Evolutionary conservation across 2,329 filamentous ascomycete genomes (phyloP), one percentile per base, ranked within the genome.

Genomic region (Exophiala aquamarina): DNA sequence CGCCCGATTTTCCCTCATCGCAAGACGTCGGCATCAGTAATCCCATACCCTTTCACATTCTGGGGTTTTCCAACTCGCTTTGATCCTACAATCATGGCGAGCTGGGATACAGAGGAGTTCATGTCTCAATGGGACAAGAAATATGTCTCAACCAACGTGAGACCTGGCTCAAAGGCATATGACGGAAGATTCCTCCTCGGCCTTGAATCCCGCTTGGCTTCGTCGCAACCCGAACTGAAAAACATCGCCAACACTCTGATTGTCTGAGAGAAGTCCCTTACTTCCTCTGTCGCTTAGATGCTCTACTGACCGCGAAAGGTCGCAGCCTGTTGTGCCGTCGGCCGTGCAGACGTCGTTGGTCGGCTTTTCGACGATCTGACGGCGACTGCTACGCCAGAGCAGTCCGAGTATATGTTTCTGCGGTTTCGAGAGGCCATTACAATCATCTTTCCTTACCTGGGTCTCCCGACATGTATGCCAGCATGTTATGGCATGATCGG

Each of bases 121-220:
- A 50, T 50, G 47, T 41, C 28, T 7, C 13, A n/a, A n/a, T 50
- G 47, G 47, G 47, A 46, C 42, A 36, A 45, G 14, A 46, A 45
- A 33, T 50, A 50, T 21, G 47, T 50, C 14, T 41, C 41, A 10
- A 50, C 47, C 5, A 50, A 46, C 26, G 5, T 50, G 5, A 41
- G 41, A 17, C 41, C 41, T 2, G 41, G 41, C 15, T 29, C 41
- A 18, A 41, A 33, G 31, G 20, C 36, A 17, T 50, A 50, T 21
- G 23, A 36, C 13, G 31, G 34, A 20, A 36, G 29, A 11, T 33
- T 50, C 15, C 45, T 45, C 31, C 15, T 50, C 11, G 31, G 15
- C 10, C 41, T 50, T 21, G 35, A 35, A 19, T 26, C 33, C 13
- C 11, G 19, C 10, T 15, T 49, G n/a, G 13, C 29, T 21, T 39